Conservation (phyloP, 1,284 basidiomycete genomes). For the Paramarasmius palmivorus region DNA sequence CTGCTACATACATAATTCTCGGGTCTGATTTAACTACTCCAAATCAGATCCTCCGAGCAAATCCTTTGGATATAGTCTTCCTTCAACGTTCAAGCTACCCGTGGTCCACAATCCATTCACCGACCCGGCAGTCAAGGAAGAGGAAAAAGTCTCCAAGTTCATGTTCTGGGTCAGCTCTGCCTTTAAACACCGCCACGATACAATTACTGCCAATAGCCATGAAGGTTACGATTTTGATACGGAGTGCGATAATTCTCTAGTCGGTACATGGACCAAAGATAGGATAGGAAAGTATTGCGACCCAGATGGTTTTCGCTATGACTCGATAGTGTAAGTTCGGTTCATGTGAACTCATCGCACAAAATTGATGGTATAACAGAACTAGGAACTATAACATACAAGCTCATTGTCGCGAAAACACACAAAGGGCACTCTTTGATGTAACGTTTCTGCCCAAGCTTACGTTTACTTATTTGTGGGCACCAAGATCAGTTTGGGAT, state of each 20-base stretch:
- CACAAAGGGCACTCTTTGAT: not conserved
- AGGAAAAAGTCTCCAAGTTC: constrained; percentile 24
- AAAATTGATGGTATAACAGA: not conserved
- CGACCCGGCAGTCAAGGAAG: constrained; percentile 19
- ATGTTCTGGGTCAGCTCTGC: constrained; percentile 28
- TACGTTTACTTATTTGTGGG: not conserved
- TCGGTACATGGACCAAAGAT: not conserved
- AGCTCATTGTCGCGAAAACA: not conserved
- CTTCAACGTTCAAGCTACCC: constrained; percentile 23
- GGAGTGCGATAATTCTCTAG: too few relatives aligned
- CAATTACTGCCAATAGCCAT: too few relatives aligned
- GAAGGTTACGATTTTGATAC: too few relatives aligned
- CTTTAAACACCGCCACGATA: constrained; percentile 27
- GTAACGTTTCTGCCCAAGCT: not conserved
- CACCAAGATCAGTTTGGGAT: not conserved
- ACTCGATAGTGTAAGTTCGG: not conserved
- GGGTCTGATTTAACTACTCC: not conserved
- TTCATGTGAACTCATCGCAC: not conserved
- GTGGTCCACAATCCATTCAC: constrained; percentile 16
- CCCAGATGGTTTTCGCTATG: not conserved
- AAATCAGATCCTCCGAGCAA: too few relatives aligned
- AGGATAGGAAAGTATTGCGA: not conserved
- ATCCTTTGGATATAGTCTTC: constrained; percentile 29
- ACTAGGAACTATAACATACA: not conserved
- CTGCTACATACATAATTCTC: not conserved